Base-by-base conservation (phyloP, 208 protist genomes). In the Acanthamoeba castellanii region DNA sequence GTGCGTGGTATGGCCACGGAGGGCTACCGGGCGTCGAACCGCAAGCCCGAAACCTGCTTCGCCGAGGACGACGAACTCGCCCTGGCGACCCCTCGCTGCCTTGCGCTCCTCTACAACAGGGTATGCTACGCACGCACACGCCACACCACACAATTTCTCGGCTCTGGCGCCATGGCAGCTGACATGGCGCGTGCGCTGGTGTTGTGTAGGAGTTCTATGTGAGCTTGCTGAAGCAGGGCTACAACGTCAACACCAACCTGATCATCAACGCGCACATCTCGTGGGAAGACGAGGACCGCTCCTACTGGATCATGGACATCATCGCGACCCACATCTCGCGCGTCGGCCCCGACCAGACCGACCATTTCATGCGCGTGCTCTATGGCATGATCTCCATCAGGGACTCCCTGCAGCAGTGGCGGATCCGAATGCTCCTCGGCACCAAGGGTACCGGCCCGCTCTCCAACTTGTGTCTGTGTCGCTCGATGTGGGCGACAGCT, bases 241-340 rank as follows among this genome's bases (percentile, higher is more conserved):
- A 89, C 82, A 68, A 57, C 32, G 45, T 89, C 27, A 37, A 66
- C 13, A 66, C 55, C 45, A 89, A 89, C n/a, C 8, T 57, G n/a
- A 45, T 89, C 50, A 27, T 89, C 42, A 68, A 66, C n/a, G 52
- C 25, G 8, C 82, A 89, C 82, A 2, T 89, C 50, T 57, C 82
- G n/a, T 89, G 82, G 82, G 82, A 89, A n/a, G 82, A 89, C 52
- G 82, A 89, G 72, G 82, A 89, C 4, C 82, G 82, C 22, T 89
- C 82, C 27, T 64, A 89, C 82, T 89, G 82, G 82, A 16, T 89
- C n/a, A 57, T 89, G 82, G 52, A 89, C 72, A 81, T 81, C 30
- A 81, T 81, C 72, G 34, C 72, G 2, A n/a, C 32, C 34, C n/a
- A 47, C 72, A 37, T 81, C 30, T 2, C 72, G 2, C 72, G 72